A percentile compares a stretch with the other conserved stretches of the same genome.
These are phyloP conservation scores for Fusarium sp. DNA, from an alignment of 2,329 filamentous ascomycete genomes.

Conservation along the genomic window DNA sequence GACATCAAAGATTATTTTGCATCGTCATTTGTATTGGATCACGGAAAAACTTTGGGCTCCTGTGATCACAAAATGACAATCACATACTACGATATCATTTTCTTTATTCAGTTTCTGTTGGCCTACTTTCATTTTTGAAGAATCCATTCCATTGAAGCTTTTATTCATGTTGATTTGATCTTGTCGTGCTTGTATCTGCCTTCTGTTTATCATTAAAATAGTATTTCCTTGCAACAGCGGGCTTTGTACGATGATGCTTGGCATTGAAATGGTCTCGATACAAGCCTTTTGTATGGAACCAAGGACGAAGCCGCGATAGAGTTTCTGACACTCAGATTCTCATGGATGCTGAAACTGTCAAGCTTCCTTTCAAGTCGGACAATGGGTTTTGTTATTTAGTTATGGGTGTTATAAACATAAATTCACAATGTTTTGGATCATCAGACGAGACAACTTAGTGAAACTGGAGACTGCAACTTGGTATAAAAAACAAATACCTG, in stretches of 20 bases:
- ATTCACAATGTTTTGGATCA: background rate
- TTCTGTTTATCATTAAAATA: background rate
- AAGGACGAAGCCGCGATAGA: background rate
- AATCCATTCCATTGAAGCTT: background rate
- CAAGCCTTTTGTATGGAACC: background rate
- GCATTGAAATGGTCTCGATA: slow-evolving; percentile 1
- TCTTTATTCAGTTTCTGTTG: slow-evolving; percentile 22
- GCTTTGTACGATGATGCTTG: background rate
- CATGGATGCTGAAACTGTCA: background rate
- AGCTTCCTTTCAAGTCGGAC: background rate
- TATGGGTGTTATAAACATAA: slow-evolving; percentile 2
- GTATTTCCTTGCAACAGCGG: background rate
- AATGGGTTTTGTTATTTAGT: background rate
- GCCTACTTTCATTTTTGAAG: slow-evolving; percentile 11
- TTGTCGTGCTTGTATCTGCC: background rate
- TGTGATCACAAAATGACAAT: slow-evolving; percentile 25
- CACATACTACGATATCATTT: slow-evolving; percentile 21
- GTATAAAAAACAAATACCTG: background rate
- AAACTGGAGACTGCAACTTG: background rate
- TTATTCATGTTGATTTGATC: background rate
- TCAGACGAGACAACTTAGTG: background rate
- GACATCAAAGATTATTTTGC: slow-evolving; percentile 20
- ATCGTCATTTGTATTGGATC: slow-evolving; percentile 19
- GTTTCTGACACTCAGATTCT: background rate
- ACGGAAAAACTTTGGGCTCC: slow-evolving; percentile 12